These are phyloP conservation scores for Jasminum sambac DNA, from an alignment of 257 asterid species.

Conservation along the genomic window DNA sequence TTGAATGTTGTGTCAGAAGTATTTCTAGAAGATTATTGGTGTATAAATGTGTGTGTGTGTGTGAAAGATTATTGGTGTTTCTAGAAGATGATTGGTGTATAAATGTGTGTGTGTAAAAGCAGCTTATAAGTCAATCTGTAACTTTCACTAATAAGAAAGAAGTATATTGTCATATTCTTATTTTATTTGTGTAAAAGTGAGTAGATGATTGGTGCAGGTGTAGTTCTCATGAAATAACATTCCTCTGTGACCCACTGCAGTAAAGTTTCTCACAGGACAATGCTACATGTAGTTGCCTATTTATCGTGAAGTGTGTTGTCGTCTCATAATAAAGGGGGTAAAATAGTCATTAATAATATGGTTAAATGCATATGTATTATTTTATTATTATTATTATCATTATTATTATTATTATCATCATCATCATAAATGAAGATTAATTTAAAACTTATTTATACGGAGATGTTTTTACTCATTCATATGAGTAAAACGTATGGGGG, in stretches of 20 bases:
- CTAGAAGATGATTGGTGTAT: slow-evolving; percentile 18
- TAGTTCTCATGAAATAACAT: not conserved
- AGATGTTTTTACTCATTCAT: too few species aligned
- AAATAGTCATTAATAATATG: too few species aligned
- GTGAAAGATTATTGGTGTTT: not conserved
- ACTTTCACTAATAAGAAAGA: not conserved
- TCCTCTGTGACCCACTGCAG: not conserved
- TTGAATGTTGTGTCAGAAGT: slow-evolving; percentile 1
- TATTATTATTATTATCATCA: too few species aligned
- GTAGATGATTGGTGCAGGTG: not conserved
- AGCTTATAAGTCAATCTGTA: not conserved
- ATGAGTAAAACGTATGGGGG: too few species aligned
- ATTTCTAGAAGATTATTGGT: slow-evolving; percentile 8
- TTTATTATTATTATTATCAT: too few species aligned
- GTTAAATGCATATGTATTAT: too few species aligned
- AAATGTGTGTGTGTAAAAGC: slow-evolving; percentile 13
- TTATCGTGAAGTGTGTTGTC: too few species aligned
- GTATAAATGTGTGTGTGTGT: slow-evolving; percentile 20
- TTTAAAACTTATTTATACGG: too few species aligned
- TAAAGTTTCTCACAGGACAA: not conserved
- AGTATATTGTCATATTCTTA: not conserved
- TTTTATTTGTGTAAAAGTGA: not conserved
- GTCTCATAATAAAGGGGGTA: too few species aligned
- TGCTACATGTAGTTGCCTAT: too few species aligned
- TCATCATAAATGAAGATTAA: too few species aligned